Evolutionary conservation across 2,329 filamentous ascomycete genomes (phyloP).

Genomic region (Aschersonia sp.): DNA sequence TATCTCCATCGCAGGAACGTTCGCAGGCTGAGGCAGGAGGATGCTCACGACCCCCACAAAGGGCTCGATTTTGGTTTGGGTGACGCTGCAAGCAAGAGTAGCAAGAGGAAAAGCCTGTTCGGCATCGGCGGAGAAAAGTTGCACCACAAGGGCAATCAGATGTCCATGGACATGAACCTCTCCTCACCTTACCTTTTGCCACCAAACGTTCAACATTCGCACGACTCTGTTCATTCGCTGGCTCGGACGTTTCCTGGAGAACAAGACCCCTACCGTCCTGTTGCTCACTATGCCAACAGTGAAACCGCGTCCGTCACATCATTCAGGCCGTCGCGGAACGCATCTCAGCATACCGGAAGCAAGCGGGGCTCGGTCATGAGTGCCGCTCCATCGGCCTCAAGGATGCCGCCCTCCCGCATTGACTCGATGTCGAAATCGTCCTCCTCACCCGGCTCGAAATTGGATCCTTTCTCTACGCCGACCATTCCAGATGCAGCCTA

Average conservation of each 20-base stretch:
- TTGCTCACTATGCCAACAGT: constrained; percentile 40
- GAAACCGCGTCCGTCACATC: constrained; percentile 44
- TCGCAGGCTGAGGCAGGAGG: constrained; percentile 59
- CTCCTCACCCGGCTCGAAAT: constrained; percentile 16
- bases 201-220: constrained; percentile 61
- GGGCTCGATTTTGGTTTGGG: constrained; percentile 85
- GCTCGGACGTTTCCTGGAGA: constrained; percentile 59
- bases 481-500: constrained; percentile 15
- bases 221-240: constrained; percentile 76
- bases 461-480: constrained; percentile 21
- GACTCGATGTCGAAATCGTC: constrained; percentile 31
- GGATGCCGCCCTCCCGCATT: constrained; percentile 16
- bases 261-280: constrained; percentile 72
- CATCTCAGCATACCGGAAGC: constrained; percentile 29
- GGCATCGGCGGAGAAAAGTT: constrained; percentile 47
- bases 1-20: constrained; percentile 69
- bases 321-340: constrained; percentile 24
- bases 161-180: constrained; percentile 62
- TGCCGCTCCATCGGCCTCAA: constrained; percentile 10
- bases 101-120: constrained; percentile 19
- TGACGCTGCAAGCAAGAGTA: constrained; percentile 27
- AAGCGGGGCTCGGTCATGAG: constrained; percentile 17
- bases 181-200: constrained; percentile 90
- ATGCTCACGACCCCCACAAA: constrained; percentile 73
- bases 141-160: constrained; percentile 31